Percentiles rank a stretch among this genome's conserved stretches.
phyloP scores from a whole-genome alignment of 2,329 filamentous ascomycete species.

The Berkeleyomyces basicola region DNA sequence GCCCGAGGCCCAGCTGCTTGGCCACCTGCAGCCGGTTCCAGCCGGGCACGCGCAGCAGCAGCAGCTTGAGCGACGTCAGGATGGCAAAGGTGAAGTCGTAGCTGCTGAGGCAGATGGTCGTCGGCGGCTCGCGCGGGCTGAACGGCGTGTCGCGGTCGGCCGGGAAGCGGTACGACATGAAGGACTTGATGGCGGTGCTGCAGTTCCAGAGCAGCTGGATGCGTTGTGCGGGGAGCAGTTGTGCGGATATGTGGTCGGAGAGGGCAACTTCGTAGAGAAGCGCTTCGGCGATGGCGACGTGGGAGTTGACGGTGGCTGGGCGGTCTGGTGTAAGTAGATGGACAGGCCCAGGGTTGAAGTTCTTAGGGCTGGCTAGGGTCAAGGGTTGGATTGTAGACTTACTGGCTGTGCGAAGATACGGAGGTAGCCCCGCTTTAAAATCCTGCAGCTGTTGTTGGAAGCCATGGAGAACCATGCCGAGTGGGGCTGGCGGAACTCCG shows the following conservation, averaged over 20 bases:
- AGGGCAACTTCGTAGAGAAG: constrained; percentile 32
- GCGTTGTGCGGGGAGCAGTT: constrained; percentile 22
- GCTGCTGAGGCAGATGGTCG: constrained; percentile 27
- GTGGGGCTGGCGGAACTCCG: constrained; percentile 19
- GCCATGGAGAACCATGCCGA: constrained; percentile 26
- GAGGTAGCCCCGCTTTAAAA: constrained; percentile 23
- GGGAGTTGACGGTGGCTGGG: constrained; percentile 25
- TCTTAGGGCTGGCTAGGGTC: no score
- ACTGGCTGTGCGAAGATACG: constrained; percentile 23
- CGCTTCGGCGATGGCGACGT: constrained; percentile 29
- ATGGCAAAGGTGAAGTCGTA: constrained; percentile 33
- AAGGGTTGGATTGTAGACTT: constrained; percentile 9
- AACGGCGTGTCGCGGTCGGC: constrained; percentile 9
- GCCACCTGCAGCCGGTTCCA: constrained; percentile 27
- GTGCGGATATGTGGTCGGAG: constrained; percentile 23
- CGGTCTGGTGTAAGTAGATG: neutral
- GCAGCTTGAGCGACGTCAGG: constrained; percentile 30
- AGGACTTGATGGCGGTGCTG: constrained; percentile 24
- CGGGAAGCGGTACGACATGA: constrained; percentile 24
- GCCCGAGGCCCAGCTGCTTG: constrained; percentile 22
- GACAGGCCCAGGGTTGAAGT: neutral
- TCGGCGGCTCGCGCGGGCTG: constrained; percentile 22
- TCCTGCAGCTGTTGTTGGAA: constrained; percentile 29
- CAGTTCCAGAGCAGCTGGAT: constrained; percentile 31
- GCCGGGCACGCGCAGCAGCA: constrained; percentile 28